Conservation (phyloP, 208 protist species). For the Acanthamoeba lenticulata region DNA sequence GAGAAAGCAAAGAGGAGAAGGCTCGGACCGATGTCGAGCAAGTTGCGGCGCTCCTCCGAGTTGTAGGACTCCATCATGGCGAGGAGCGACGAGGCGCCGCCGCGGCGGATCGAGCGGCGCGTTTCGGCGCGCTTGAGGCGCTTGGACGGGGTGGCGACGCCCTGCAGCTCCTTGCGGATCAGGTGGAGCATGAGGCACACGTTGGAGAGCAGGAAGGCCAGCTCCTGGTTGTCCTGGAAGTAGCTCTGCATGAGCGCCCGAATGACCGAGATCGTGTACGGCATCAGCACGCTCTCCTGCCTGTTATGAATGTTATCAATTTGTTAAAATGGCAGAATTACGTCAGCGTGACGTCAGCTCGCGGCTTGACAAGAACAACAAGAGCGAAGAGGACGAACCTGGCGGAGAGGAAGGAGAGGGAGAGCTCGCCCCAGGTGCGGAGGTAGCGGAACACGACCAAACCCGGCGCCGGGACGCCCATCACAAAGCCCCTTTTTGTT, state of each 20-base stretch:
- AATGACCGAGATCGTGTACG: not conserved
- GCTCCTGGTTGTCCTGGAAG: constrained; percentile 39
- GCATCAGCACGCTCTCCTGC: not conserved
- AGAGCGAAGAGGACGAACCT: not conserved
- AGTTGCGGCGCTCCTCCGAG: not conserved
- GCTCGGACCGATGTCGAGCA: constrained; percentile 3
- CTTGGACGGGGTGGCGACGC: constrained; percentile 21
- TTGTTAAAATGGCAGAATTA: no score
- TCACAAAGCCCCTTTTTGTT: not conserved
- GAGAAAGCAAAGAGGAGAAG: not conserved
- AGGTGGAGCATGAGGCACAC: constrained; percentile 30
- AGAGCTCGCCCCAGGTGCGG: constrained; percentile 28
- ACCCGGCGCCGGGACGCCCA: not conserved
- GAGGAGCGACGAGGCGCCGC: not conserved
- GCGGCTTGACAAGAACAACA: no score
- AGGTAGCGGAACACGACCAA: not conserved
- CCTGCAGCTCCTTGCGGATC: not conserved
- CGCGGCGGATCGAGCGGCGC: not conserved
- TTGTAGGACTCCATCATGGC: constrained; percentile 1
- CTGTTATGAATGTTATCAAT: not conserved
- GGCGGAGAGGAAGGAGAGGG: not conserved
- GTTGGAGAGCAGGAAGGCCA: constrained; percentile 48
- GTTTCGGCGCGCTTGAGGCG: not conserved
- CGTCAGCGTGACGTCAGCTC: no score
- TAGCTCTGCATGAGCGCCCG: not conserved